These are phyloP conservation scores for Funneliformis caledonium DNA, from an alignment of 371 early-diverging fungal species.

Conservation along the genomic window DNA sequence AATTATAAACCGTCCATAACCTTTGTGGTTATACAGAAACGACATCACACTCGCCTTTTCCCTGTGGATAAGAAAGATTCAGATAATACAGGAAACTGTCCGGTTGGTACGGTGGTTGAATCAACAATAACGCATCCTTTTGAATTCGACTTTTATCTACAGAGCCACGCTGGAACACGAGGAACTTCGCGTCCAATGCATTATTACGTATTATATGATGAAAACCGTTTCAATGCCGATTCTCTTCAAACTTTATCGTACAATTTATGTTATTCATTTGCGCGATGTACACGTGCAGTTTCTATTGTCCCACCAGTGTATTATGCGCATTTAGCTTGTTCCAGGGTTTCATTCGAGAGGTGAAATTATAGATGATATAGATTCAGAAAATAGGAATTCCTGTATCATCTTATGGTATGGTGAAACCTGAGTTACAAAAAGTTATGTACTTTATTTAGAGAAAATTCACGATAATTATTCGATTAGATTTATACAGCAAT, in stretches of 20 bases:
- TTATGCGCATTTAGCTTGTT: conserved; percentile 60
- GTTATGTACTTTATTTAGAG: conserved; percentile 26
- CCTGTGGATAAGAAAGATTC: conserved; percentile 67
- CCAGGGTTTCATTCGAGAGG: conserved; percentile 50
- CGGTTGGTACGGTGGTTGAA: conserved; percentile 93
- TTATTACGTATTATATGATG: conserved; percentile 82
- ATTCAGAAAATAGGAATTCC: background rate
- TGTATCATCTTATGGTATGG: background rate
- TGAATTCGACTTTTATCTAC: conserved; percentile 88
- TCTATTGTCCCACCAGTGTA: conserved; percentile 81
- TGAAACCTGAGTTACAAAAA: conserved; percentile 9
- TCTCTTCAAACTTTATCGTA: conserved; percentile 76
- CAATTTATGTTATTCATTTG: conserved; percentile 81
- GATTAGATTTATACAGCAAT: too few species aligned
- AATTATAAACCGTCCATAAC: conserved; percentile 84
- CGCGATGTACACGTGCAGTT: conserved; percentile 81
- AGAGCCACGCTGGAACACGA: conserved; percentile 79
- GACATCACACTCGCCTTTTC: conserved; percentile 96
- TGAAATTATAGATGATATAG: conserved; percentile 37
- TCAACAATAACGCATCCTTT: conserved; percentile 79
- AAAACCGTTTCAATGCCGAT: conserved; percentile 71
- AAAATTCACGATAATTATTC: too few species aligned
- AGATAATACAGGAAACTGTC: conserved; percentile 70
- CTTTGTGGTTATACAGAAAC: conserved; percentile 92
- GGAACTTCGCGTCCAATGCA: conserved; percentile 86